Evolutionary conservation across 768 basidiomycete genomes (phyloP), one percentile per base, ranked within the genome.

Genomic region (Amanita brunnescens): DNA sequence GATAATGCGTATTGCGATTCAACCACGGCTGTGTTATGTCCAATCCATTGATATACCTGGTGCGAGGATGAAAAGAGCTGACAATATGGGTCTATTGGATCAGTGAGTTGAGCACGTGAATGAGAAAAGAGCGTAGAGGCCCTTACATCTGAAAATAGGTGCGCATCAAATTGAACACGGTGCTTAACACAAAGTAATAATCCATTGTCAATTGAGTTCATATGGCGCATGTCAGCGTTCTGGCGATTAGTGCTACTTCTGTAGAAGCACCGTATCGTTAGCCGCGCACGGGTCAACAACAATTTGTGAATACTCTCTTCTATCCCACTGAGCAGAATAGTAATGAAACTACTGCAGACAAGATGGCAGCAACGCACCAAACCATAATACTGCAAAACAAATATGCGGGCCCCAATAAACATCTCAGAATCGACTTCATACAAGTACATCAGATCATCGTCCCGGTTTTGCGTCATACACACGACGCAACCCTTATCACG

Each of bases 401-500:
- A 45, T 46, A 52, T 47, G 35, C 47, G 51, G 18, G 51, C 30
- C 26, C 43, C 51, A 20, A 21, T 16, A 37, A 52, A 47, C 42
- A 52, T 30, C 43, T 52, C 43, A 9, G 43, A 52, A 37, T 52
- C 51, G 26, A 20, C 44, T n/a, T 52, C 43, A 41, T 46, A 52
- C 51, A 32, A 26, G 44, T 52, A 52, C 24, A 33, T 52, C 37
- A 29, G 14, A 52, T 46, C 51, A 32, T 45, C 43, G 37, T 44
- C 51, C 34, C 33, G 41, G 30, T 26, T 32, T 34, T 29, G 18
- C 35, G 44, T 44, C 42, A 52, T 45, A 46, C 51, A 52, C 35
- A 46, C 44, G 35, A 52, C 43, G 35, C 51, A 52, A 37, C 51
- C 51, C 24, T 46, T 52, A 46, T 52, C 51, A 46, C 51, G 51